phyloP scores from a whole-genome alignment of 257 asterid species.

The Mitragyna speciosa region DNA sequence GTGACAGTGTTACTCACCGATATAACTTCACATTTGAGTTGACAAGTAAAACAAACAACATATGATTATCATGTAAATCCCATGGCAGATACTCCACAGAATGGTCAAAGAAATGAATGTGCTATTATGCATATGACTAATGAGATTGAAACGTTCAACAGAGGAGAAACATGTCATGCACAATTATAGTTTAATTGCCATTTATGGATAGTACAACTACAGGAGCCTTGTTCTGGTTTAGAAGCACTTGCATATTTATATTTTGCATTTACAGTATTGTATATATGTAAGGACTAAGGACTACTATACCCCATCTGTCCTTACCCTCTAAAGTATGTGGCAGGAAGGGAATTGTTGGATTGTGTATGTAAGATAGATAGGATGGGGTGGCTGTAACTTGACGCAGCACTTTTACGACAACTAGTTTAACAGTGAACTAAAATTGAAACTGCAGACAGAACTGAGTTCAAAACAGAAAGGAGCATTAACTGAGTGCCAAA shows the following conservation, averaged over 20 bases:
- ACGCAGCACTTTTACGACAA: too few species aligned
- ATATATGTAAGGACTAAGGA: neutral
- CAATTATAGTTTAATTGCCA: neutral
- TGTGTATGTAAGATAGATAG: too few species aligned
- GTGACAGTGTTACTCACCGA: conserved; percentile 32
- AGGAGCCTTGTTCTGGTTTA: neutral
- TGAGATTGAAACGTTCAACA: neutral
- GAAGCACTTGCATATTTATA: neutral
- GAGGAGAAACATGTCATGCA: neutral
- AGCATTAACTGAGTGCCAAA: too few species aligned
- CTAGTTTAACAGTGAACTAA: too few species aligned
- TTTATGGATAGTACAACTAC: neutral
- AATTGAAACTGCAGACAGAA: too few species aligned
- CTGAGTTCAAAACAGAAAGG: too few species aligned
- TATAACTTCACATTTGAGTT: neutral
- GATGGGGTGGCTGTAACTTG: too few species aligned
- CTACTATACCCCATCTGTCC: neutral
- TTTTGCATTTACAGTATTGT: neutral
- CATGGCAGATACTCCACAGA: neutral
- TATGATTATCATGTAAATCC: neutral
- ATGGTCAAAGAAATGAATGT: neutral
- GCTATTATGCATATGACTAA: neutral
- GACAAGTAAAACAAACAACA: neutral
- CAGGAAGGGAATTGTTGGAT: too few species aligned
- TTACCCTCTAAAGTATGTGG: neutral